A percentile compares a stretch with the other conserved stretches of the same genome.
Conservation (phyloP, 306 rosid species). For the Prunus campanulata region DNA sequence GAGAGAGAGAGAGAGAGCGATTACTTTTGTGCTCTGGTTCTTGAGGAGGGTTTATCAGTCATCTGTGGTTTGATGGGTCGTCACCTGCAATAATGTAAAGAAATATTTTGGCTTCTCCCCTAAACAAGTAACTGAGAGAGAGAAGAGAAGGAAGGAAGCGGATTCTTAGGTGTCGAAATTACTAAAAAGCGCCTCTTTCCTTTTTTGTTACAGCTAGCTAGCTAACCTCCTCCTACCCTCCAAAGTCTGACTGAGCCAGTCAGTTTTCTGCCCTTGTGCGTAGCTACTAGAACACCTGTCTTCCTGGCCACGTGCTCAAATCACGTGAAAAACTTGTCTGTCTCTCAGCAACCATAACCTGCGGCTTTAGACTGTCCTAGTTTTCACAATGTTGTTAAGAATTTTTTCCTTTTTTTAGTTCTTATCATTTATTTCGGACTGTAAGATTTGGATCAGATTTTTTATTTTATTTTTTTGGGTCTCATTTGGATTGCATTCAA, state of each 20-base stretch:
- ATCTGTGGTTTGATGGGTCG: conserved; percentile 1
- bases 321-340: not conserved
- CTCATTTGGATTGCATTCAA: not conserved
- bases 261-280: no score
- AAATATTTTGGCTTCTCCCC: not conserved
- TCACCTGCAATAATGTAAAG: not conserved
- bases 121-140: not conserved
- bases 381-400: no score
- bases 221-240: no score
- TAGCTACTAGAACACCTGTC: not conserved
- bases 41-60: conserved; percentile 9
- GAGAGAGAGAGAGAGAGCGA: not conserved
- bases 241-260: no score
- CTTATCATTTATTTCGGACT: not conserved
- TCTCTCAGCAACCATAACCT: not conserved
- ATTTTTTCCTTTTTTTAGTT: not conserved
- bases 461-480: not conserved
- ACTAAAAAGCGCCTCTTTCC: not conserved
- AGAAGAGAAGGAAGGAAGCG: not conserved
- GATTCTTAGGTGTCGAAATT: not conserved
- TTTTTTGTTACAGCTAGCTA: not conserved
- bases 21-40: conserved; percentile 4
- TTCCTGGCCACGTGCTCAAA: not conserved
- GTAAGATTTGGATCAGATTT: not conserved
- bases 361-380: no score